These are phyloP conservation scores for Ampelocalamus luodianensis DNA, from an alignment of 176 grass and related monocot genomes.

Conservation along the genomic window DNA sequence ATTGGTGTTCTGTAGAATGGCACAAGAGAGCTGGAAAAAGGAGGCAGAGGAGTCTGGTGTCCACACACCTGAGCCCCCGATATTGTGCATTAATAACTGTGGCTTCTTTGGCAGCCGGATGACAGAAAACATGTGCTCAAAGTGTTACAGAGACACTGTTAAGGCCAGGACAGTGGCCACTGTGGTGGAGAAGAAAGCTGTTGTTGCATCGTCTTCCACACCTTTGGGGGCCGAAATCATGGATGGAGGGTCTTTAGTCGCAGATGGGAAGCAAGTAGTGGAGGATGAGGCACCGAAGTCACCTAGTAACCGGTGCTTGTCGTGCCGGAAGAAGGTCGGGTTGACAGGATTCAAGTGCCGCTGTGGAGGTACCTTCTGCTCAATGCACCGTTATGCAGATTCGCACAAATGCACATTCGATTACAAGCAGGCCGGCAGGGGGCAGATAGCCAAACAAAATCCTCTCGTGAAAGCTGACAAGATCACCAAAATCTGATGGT, in stretches of 20 bases:
- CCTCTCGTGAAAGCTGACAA: conserved; percentile 64
- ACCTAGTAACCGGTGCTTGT: conserved; percentile 53
- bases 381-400: conserved; percentile 59
- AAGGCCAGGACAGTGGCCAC: conserved; percentile 23
- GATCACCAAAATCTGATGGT: conserved; percentile 57
- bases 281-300: conserved; percentile 30
- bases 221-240: conserved; percentile 7
- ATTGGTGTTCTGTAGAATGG: conserved; percentile 44
- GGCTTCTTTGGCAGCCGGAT: conserved; percentile 71
- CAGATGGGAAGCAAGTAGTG: not conserved
- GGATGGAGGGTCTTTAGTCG: conserved; percentile 4
- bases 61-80: conserved; percentile 50
- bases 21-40: conserved; percentile 60
- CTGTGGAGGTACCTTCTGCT: conserved; percentile 67
- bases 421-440: conserved; percentile 54
- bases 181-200: conserved; percentile 20
- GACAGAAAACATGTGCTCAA: conserved; percentile 64
- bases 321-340: conserved; percentile 64
- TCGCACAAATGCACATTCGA: conserved; percentile 61
- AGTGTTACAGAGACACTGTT: conserved; percentile 62
- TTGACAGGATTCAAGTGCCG: conserved; percentile 68
- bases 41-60: conserved; percentile 58
- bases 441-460: conserved; percentile 60
- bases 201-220: not conserved
- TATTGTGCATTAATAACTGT: conserved; percentile 69